Base-by-base conservation (phyloP, 2,329 filamentous ascomycete species). In the Ophiostoma australiae region DNA sequence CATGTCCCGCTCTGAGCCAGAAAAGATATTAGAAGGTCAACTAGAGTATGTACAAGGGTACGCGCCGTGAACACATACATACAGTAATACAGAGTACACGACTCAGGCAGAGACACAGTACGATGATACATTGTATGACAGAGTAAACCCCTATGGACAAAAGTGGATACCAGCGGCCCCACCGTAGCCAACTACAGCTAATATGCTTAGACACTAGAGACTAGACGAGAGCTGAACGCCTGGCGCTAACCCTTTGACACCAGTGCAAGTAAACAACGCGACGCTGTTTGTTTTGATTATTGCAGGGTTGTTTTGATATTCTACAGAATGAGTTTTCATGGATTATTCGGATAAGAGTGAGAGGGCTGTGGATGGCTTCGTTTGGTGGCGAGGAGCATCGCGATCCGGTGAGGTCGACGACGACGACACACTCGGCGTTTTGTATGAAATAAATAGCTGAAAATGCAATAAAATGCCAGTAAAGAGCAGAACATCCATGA, bases 281-380 rank as follows among this genome's bases (percentile, higher is more conserved):
- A 55, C 10, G 23, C 1, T 55, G 52, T 61, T 61, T 61, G 23
- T 61, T 61, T 61, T 61, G 55, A 61, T 61, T 61, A 31, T 61
- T 61, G 13, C 55, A 31, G 55, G 55, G 23, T 27, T 23, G 20
- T 55, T 55, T 23, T 55, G 48, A 23, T 55, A 23, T 55, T 55
- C 2, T 55, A 39, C 37, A 8, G 48, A 7, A 17, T 20, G 41
- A 20, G 2, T 48, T 48, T 15, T 48, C 1, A 23, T 55, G 15
- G 15, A 17, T 44, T 20, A 44, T 17, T 44, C 4, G 20, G 15
- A 6, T 20, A 17, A 5, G 41, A 44, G 41, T 44, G 41, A 44
- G 41, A 44, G 6, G 3, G 41, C 5, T 1, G 4, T 13, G 41
- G 17, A 15, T 44, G 41, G 41, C 15, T 17, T 44, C 15, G 37